Conservation (phyloP, 2,329 filamentous ascomycete genomes). For the Trichoderma endophyticum region DNA sequence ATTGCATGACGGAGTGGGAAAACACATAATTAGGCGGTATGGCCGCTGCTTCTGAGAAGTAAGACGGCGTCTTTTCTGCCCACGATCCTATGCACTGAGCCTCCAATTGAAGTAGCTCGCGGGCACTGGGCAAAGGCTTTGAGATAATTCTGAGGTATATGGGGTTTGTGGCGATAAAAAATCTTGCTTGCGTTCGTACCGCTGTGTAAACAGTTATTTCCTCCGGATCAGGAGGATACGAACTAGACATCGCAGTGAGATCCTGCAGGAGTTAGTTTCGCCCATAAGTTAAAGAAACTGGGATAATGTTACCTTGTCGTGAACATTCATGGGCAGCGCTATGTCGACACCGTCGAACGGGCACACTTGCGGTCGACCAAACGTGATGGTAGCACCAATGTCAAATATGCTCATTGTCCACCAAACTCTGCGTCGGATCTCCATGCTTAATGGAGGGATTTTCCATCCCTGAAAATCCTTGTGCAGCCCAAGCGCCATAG, state of each 20-base stretch:
- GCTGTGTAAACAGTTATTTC: constrained; percentile 44
- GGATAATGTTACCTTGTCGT: constrained; percentile 36
- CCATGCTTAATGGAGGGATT: constrained; percentile 34
- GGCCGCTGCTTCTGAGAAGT: constrained; percentile 33
- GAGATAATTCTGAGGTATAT: constrained; percentile 47
- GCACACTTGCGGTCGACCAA: constrained; percentile 42
- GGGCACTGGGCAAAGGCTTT: constrained; percentile 39
- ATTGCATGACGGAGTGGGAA: constrained; percentile 41
- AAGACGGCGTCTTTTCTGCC: constrained; percentile 35
- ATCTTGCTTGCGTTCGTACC: constrained; percentile 42
- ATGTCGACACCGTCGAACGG: constrained; percentile 42
- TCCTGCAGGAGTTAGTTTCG: constrained; percentile 19
- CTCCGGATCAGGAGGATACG: constrained; percentile 34
- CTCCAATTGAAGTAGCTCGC: constrained; percentile 41
- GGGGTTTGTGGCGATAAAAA: constrained; percentile 42
- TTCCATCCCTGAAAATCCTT: constrained; percentile 39
- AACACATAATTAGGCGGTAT: constrained; percentile 38
- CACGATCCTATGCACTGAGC: constrained; percentile 38
- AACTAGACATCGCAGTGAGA: constrained; percentile 35
- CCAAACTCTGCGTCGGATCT: constrained; percentile 37
- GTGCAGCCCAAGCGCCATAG: constrained; percentile 48
- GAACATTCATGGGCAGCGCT: constrained; percentile 41
- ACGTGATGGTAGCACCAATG: constrained; percentile 47
- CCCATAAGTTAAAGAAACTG: not conserved
- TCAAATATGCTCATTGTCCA: constrained; percentile 44